phyloP scores from a whole-genome alignment of 805 yeast genomes.

The Wickerhamomyces kurtzmanii region DNA sequence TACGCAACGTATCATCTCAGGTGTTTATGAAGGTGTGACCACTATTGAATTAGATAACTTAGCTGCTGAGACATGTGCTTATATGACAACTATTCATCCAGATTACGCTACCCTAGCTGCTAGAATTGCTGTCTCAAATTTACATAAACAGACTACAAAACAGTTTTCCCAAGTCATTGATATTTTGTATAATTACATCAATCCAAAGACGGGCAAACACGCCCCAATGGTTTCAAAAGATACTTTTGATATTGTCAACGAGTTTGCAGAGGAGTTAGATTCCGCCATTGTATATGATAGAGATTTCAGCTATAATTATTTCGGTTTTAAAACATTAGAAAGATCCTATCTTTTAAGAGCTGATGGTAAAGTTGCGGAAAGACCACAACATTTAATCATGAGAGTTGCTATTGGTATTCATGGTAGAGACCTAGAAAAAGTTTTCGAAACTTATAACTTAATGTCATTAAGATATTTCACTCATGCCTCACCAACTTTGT shows the following conservation, averaged over 20 bases:
- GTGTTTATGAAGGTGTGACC: conserved; percentile 96
- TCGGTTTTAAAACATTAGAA: conserved; percentile 88
- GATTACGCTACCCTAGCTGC: conserved; percentile 95
- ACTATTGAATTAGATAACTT: conserved; percentile 77
- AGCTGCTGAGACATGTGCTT: conserved; percentile 96
- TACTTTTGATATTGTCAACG: conserved; percentile 51
- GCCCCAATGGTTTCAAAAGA: conserved; percentile 54
- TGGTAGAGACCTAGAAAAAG: conserved; percentile 52
- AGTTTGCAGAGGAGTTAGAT: conserved; percentile 58
- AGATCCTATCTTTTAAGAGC: conserved; percentile 71
- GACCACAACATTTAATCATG: conserved; percentile 86
- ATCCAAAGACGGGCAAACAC: conserved; percentile 66
- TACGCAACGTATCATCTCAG: conserved; percentile 91
- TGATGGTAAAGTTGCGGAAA: conserved; percentile 65
- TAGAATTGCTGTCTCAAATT: conserved; percentile 86
- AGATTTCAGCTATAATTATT: conserved; percentile 71
- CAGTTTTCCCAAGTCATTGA: conserved; percentile 70
- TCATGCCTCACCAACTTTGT: conserved; percentile 92
- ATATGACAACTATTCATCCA: conserved; percentile 97
- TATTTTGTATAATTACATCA: conserved; percentile 66
- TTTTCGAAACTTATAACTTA: conserved; percentile 71
- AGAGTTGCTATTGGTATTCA: conserved; percentile 92
- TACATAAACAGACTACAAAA: conserved; percentile 90
- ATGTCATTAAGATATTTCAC: conserved; percentile 86
- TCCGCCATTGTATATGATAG: conserved; percentile 67